Percentiles rank a stretch among this genome's conserved stretches.
Conservation (phyloP, 2,329 filamentous ascomycete species). For the Fusarium brevicatenulatum region DNA sequence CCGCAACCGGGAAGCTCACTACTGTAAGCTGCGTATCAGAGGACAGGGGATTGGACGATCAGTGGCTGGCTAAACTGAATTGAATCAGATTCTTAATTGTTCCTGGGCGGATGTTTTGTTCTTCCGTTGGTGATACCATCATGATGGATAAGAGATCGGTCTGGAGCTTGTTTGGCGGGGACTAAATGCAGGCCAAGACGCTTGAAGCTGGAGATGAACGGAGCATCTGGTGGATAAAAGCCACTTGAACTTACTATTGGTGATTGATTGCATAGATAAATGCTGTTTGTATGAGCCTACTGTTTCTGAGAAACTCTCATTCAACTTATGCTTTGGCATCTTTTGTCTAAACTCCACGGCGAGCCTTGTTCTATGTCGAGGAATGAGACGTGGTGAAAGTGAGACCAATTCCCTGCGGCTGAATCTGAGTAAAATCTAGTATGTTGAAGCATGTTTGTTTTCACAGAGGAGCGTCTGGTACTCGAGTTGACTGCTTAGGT, state of each 20-base stretch:
- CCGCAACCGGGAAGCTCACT: constrained; percentile 37
- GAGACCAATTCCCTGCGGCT: not conserved
- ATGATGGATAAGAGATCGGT: not conserved
- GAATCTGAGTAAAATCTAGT: not conserved
- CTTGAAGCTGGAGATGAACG: constrained; percentile 10
- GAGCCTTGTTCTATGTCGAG: not conserved
- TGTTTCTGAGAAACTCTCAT: constrained; percentile 2
- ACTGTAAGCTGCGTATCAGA: constrained; percentile 37
- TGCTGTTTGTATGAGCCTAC: constrained; percentile 2
- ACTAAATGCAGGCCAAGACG: constrained; percentile 41
- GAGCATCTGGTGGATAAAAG: constrained; percentile 19
- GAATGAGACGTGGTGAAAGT: not conserved
- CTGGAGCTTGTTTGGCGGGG: constrained; percentile 42
- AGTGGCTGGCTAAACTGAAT: constrained; percentile 11
- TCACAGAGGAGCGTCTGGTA: not conserved
- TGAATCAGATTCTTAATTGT: not conserved
- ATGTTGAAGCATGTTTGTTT: not conserved
- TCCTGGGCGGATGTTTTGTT: constrained; percentile 11
- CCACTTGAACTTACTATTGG: not conserved
- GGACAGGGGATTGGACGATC: constrained; percentile 40
- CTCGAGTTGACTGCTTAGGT: not conserved
- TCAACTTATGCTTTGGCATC: not conserved
- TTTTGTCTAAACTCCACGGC: not conserved
- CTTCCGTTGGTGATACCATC: constrained; percentile 11
- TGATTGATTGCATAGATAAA: constrained; percentile 7